Evolutionary conservation across 805 yeast species (phyloP), one percentile per base, ranked within the genome.

Genomic region (Candida golubevii): DNA sequence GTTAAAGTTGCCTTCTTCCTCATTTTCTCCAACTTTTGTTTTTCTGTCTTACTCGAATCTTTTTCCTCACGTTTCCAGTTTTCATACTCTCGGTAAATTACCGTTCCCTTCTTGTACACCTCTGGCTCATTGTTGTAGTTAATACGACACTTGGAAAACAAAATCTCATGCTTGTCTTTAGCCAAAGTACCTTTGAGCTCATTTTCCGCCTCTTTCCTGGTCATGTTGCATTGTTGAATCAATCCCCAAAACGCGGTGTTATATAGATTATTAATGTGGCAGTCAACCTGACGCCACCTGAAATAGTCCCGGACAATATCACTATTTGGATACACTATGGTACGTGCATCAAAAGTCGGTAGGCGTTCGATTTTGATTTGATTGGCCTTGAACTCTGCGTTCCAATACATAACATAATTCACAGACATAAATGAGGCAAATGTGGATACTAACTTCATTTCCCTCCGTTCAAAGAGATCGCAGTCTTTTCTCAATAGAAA

Each of bases 251-350:
- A 93, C 0, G 88, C 72, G 0, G 99, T 93, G 59, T 93, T 93
- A 69, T 91, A 93, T 47, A 93, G 65, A 61, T 93, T 93, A 62
- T 93, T 93, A 44, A 93, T 93, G 66, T 93, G 99, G 41, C 93
- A 93, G 60, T 93, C 99, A 1, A 84, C 98, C 60, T 88, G 97
- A 53, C 99, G 75, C 99, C 99, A 93, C 45, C 85, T 70, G 51
- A 93, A 77, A 60, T 93, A 93, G 62, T 91, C 98, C 44, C 87
- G 72, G 1, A 91, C 70, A 1, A 71, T 66, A 6, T 67, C 56
- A 13, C 69, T 51, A 43, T 74, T 79, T 0, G 99, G 99, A 54
- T 93, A 93, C 1, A 80, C 65, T 8, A 93, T 93, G 1, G 95
- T 95, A 38, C 99, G 69, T 0, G 95, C 89, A 63, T 93, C 99